Evolutionary conservation across 352 stramenopile genomes (phyloP), one percentile per base, ranked within the genome.

Genomic region (Aphanomyces stellatus): DNA sequence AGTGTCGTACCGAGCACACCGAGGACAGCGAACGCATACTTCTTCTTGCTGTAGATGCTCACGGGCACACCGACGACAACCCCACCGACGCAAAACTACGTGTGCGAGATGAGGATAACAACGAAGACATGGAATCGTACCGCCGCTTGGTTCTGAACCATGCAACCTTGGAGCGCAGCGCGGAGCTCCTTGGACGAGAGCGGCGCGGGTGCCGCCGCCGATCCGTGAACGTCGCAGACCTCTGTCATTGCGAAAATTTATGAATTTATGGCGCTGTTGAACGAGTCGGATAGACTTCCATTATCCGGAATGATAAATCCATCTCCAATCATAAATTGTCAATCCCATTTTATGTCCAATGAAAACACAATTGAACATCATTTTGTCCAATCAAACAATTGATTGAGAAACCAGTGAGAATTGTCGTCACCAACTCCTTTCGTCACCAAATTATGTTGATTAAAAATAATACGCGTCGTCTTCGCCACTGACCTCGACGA

Each of bases 1-100:
- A 35, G 61, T 10, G 25, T 56, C 78, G 46, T 51, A 92, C 84
- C 84, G 43, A 93, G 72, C 17, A 93, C 84, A 24, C 84, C 84
- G 0, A 91, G 69, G 28, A 91, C 74, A 4, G 84, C 84, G 51
- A 93, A 93, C 6, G 81, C 80, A 64, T 79, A 85, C 78, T 88
- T 88, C 1, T 81, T 91, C 71, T 90, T 90, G 62, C 74, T 73
- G 65, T 88, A 72, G 69, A 93, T 91, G 66, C 84, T 93, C 59
- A 91, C 90, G 24, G 85, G 84, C 56, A 93, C 89, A 61, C 85
- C 85, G 40, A 88, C 82, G 53, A 92, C 63, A 30, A 93, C 82
- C n/a, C 85, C 85, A 6, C 73, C 82, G 27, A 93, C 82, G 31
- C 85, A 93, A 49, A 79, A 88, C 83, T 91, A 33, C 22, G 37